Evolutionary conservation across 106 monocot genomes (phyloP), one percentile per base, ranked within the genome.

Genomic region (Narthecium ossifragum): DNA sequence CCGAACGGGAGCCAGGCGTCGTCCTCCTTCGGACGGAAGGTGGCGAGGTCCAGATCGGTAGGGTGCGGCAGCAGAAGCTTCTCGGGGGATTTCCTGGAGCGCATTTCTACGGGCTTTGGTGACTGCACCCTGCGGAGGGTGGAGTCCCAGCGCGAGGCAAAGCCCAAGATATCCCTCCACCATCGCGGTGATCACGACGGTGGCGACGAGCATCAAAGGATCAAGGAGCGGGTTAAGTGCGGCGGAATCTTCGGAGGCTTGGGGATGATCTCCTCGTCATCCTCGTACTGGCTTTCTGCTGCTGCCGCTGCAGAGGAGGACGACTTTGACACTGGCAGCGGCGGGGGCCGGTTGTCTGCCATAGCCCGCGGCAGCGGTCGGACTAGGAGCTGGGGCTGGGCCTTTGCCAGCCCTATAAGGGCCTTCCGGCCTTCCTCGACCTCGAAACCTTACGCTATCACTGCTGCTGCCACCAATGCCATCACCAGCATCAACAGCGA

Each of bases 401-500:
- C 80, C 2, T 82, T 89, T 9, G 71, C 89, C 2, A 90, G 85
- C 58, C 90, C 94, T 3, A 90, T 89, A 66, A 64, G 83, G 46
- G 85, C 80, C 11, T 80, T 90, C 39, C 61, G 66, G 67, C 74
- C 77, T 7, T 45, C 73, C 2, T 32, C 68, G 20, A 54, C 67
- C 12, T 67, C 80, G 15, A 26, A 59, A 1, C 34, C 59, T 20
- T 56, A 27, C 32, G 56, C 13, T 27, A 1, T 31, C 32, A 17
- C 30, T 32, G 26, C 30, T 0, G 34, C 57, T 8, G 34, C 18
- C 10, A 1, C 57, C 57, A 31, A 11, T 22, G 57, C 14, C 57
- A 57, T 57, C 57, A 34, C 57, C 0, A 34, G 39, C 26, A 3
- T 39, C 39, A 39, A 39, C 39, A 39, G 15, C 39, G 15, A 9